These are phyloP conservation scores for Porcisia hertigi DNA, from an alignment of 208 protist genomes.

Conservation along the genomic window DNA sequence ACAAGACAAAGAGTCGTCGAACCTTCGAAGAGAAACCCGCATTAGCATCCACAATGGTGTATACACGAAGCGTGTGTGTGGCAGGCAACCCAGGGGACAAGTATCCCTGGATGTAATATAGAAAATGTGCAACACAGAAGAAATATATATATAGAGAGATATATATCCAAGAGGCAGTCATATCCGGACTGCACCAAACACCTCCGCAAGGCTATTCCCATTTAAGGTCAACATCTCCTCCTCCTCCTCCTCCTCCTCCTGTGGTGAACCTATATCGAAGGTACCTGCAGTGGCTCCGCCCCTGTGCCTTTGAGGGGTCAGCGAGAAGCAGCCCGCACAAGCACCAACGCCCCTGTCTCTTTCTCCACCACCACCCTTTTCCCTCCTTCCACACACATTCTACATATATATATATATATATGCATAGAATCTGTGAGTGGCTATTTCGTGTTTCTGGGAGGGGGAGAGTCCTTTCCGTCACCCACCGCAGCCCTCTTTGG, in stretches of 20 bases:
- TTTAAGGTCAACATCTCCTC: neutral
- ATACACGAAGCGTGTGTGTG: neutral
- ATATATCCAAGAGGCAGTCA: neutral
- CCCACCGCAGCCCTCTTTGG: too few relatives aligned
- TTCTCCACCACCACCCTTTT: too few relatives aligned
- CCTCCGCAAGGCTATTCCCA: neutral
- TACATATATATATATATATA: too few relatives aligned
- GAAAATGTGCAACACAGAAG: too few relatives aligned
- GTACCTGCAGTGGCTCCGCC: neutral
- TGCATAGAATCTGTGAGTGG: too few relatives aligned
- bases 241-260: too few relatives aligned
- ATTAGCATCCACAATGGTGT: neutral
- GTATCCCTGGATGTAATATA: too few relatives aligned
- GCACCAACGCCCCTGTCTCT: neutral
- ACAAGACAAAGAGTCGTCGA: neutral
- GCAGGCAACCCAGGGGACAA: too few relatives aligned
- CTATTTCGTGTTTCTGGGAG: too few relatives aligned
- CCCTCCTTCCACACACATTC: too few relatives aligned
- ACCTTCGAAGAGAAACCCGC: neutral
- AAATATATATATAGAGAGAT: too few relatives aligned
- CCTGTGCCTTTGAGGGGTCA: neutral
- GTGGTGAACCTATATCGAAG: neutral
- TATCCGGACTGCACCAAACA: neutral
- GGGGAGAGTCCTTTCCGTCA: too few relatives aligned
- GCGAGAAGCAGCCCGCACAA: neutral